Percentiles rank a stretch among this genome's conserved stretches.
These are phyloP conservation scores for Mucor mucedo DNA, from an alignment of 371 early-diverging fungal species.

Conservation along the genomic window DNA sequence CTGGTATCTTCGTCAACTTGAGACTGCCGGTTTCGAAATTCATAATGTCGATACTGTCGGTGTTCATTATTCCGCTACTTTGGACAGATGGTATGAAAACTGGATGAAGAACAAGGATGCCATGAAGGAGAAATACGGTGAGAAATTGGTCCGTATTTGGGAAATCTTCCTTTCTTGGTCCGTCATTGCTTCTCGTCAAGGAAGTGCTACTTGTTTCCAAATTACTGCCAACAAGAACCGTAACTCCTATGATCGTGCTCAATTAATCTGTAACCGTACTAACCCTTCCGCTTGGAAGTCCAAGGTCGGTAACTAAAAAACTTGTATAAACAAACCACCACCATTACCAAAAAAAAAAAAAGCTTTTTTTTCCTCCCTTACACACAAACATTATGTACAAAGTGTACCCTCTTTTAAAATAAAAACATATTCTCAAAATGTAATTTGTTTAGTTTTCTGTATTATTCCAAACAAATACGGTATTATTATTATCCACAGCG, in stretches of 20 bases:
- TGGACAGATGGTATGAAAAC: conserved; percentile 95
- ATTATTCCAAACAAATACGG: conserved; percentile 42
- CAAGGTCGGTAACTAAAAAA: conserved; percentile 23
- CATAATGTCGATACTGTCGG: conserved; percentile 90
- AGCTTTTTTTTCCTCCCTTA: not conserved
- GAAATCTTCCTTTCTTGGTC: conserved; percentile 98
- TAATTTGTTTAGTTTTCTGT: conserved; percentile 1
- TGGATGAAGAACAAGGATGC: conserved; percentile 93
- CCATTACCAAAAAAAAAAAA: not conserved
- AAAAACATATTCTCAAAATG: not conserved
- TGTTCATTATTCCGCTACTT: conserved; percentile 96
- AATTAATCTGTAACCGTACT: conserved; percentile 58
- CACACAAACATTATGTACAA: conserved; percentile 3
- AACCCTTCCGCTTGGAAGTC: conserved; percentile 46
- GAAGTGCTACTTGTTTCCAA: conserved; percentile 95
- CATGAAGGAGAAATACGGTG: conserved; percentile 85
- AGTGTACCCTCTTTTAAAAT: conserved; percentile 12
- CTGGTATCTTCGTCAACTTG: conserved; percentile 92
- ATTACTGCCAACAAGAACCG: conserved; percentile 95
- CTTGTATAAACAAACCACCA: conserved; percentile 15
- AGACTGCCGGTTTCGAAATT: conserved; percentile 93
- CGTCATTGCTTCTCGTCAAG: conserved; percentile 92
- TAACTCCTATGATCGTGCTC: conserved; percentile 88
- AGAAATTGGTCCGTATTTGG: conserved; percentile 84
- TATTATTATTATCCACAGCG: conserved; percentile 44